phyloP scores from a whole-genome alignment of 352 stramenopile species.

The Achlya hypogyna region DNA sequence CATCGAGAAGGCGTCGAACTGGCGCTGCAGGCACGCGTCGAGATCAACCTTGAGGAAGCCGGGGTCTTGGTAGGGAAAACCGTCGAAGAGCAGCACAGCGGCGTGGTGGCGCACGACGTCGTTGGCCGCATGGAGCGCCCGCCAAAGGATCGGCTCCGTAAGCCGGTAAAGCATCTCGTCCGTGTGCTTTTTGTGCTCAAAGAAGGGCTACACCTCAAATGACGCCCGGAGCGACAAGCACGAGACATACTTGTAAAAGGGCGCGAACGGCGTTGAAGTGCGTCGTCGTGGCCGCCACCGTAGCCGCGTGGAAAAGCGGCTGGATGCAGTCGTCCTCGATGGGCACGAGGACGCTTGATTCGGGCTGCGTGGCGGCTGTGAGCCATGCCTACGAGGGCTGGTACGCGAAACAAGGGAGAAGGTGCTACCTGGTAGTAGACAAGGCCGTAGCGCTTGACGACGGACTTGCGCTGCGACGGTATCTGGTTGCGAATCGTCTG shows the following conservation, averaged over 20 bases:
- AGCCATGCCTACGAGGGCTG: conserved; percentile 10
- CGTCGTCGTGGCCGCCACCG: conserved; percentile 55
- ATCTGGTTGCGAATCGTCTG: conserved; percentile 83
- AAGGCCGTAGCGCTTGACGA: conserved; percentile 64
- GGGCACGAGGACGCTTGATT: conserved; percentile 46
- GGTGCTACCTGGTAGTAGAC: conserved; percentile 70
- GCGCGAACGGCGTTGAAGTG: conserved; percentile 56
- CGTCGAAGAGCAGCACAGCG: conserved; percentile 73
- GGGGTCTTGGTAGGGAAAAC: conserved; percentile 71
- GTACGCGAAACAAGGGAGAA: not conserved
- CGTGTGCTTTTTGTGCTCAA: conserved; percentile 73
- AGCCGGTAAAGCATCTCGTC: conserved; percentile 80
- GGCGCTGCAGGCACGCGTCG: conserved; percentile 64
- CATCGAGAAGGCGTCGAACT: conserved; percentile 78
- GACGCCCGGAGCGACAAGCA: not conserved
- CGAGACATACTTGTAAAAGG: conserved; percentile 43
- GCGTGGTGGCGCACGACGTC: conserved; percentile 76
- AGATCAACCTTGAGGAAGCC: conserved; percentile 67
- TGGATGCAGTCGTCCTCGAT: conserved; percentile 84
- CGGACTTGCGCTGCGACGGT: conserved; percentile 70
- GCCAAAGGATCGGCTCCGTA: conserved; percentile 78
- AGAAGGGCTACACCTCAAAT: conserved; percentile 31
- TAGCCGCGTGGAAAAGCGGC: conserved; percentile 58
- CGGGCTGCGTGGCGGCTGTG: conserved; percentile 30
- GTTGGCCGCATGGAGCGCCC: conserved; percentile 71